phyloP scores from a whole-genome alignment of 1,139 yeast genomes.

The Hansenula lynferdii region DNA sequence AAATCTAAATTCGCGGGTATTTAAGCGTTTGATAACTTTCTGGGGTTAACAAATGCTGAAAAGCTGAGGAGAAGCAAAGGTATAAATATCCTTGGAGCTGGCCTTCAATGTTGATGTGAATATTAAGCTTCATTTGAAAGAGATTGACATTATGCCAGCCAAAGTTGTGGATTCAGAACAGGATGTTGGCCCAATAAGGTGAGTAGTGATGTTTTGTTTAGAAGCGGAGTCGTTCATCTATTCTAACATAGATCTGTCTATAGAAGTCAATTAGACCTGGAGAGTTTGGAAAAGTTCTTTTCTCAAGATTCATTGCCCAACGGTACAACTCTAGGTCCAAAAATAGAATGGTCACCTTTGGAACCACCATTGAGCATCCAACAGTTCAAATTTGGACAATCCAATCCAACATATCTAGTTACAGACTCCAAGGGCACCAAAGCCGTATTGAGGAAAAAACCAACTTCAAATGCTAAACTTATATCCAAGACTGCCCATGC shows the following conservation, averaged over 20 bases:
- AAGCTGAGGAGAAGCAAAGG: no score
- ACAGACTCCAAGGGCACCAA: slow-evolving; percentile 37
- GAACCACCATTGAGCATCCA: slow-evolving; percentile 28
- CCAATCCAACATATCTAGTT: slow-evolving; percentile 59
- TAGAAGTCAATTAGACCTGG: slow-evolving; percentile 6
- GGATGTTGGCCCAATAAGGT: slow-evolving; percentile 19
- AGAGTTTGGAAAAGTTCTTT: slow-evolving; percentile 7
- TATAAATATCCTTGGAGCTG: no score
- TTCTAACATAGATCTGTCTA: not conserved
- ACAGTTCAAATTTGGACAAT: slow-evolving; percentile 64
- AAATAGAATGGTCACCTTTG: slow-evolving; percentile 7
- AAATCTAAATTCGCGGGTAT: no score
- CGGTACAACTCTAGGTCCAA: slow-evolving; percentile 6
- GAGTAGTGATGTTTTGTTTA: not conserved
- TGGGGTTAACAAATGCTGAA: no score
- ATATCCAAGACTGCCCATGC: slow-evolving; percentile 62
- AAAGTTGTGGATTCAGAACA: slow-evolving; percentile 18
- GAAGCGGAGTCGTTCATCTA: not conserved
- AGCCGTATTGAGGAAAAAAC: slow-evolving; percentile 56
- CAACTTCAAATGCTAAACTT: slow-evolving; percentile 48
- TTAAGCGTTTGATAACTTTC: no score
- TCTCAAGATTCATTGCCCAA: slow-evolving; percentile 4
- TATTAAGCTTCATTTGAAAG: no score
- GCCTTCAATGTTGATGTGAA: no score
- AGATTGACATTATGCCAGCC: no score